Evolutionary conservation across 2,329 filamentous ascomycete genomes (phyloP), one percentile per base, ranked within the genome.

Genomic region (Colletotrichum truncatum): DNA sequence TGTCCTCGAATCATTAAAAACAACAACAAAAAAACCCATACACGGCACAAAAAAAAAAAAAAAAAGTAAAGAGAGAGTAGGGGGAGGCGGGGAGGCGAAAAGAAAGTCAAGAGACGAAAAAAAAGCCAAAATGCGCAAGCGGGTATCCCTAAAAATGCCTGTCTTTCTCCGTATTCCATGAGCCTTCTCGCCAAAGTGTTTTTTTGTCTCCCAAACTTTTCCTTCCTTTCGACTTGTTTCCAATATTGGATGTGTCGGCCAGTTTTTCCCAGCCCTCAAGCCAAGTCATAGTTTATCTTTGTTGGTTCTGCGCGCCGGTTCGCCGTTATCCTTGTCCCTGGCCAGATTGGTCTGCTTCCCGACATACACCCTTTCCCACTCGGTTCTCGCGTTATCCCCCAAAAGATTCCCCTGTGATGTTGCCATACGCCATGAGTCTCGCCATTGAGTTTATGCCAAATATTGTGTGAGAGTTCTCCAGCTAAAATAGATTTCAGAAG

Each of bases 91-190:
- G 26, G 32, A n/a, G 21, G 43, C 10, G 46, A 59, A 52, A 55
- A 69, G 56, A 32, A 62, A 67, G 65, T 57, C 66, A 62, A 67
- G 67, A 67, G 68, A 65, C 28, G 49, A 38, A 49, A 10, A 14
- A 11, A 43, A 28, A 38, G 18, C 14, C 25, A 39, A 45, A 65
- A 55, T 65, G 54, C 54, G 43, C 32, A 48, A 56, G 46, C 61
- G 64, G 64, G 64, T 67, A 67, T 67, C 54, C 64, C 58, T 52
- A 63, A 48, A 21, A 66, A 66, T 64, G 51, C 52, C 63, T 52
- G 43, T 58, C 58, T 16, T 64, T 56, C 45, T 51, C 58, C 59
- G 56, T 61, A 23, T 26, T 21, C 41, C 49, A 25, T 61, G 48
- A n/a, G 32, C 57, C 23, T 23, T 36, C 34, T 45, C n/a, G 45